Base-by-base conservation (phyloP, 2,329 filamentous ascomycete species). In the Colletotrichum chrysophilum region DNA sequence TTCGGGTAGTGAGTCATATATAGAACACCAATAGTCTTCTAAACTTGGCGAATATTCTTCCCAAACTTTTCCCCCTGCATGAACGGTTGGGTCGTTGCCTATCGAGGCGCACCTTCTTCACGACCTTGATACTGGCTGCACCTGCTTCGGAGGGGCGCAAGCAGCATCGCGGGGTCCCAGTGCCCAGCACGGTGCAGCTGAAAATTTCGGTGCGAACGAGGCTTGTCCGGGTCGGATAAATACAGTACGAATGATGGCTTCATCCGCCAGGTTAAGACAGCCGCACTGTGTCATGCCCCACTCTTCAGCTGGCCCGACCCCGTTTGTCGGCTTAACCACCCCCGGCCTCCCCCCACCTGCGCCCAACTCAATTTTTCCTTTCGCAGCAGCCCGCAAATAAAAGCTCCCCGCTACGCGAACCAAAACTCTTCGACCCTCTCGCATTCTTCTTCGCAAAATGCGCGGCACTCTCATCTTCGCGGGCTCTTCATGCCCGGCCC, bases 401-500 rank as follows among this genome's bases (percentile, higher is more conserved):
- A 80, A 80, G 78, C 78, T 82, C 79, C 79, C 69, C 71, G 70
- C 70, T 73, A 70, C 76, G 64, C 70, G 78, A 78, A 79, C 79
- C 76, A 60, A 75, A 71, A 55, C 78, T 77, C 75, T 76, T 79
- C 78, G 74, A 71, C 77, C 76, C 78, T 79, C 77, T 79, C 77
- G 78, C 78, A 81, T 70, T 69, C 65, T 72, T 70, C 69, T 64
- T 74, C 14, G 43, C 81, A 85, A 81, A 79, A 93, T 93, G 91
- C 89, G 91, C 81, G 92, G 92, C 82, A 93, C 92, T 71, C 87
- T 93, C 80, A 92, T 94, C 79, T 94, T 94, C 82, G 89, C 91
- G 80, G 92, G 92, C 86, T 91, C 91, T 77, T 93, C 92, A 69
- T 93, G 92, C 87, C 92, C 92, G 77, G 88, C 86, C 76, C 90